Percentiles rank a stretch among this genome's conserved stretches.
Evolutionary conservation across 805 yeast species (phyloP).

Genomic region (Suhomyces sp.): DNA sequence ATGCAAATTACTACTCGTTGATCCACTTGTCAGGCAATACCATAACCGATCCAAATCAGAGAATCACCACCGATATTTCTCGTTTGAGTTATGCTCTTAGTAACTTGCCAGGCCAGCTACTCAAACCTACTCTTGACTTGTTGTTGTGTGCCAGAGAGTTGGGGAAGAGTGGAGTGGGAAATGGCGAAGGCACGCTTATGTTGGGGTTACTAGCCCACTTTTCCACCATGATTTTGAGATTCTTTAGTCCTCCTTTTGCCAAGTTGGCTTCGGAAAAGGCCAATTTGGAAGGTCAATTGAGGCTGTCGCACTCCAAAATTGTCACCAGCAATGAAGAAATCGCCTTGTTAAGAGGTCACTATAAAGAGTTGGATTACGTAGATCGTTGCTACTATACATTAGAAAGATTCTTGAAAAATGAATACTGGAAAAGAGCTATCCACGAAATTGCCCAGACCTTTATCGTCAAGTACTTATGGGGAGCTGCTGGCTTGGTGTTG

Average conservation of each 20-base stretch:
- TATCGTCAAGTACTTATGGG: constrained; percentile 90
- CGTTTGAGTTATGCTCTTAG: constrained; percentile 71
- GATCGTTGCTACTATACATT: constrained; percentile 80
- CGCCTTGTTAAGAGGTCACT: constrained; percentile 79
- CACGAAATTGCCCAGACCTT: constrained; percentile 87
- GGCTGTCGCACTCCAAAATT: constrained; percentile 78
- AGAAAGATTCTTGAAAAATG: constrained; percentile 72
- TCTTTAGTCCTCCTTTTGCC: constrained; percentile 89
- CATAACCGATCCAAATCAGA: constrained; percentile 75
- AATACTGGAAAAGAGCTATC: constrained; percentile 68
- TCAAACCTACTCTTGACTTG: constrained; percentile 81
- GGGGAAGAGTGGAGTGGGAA: constrained; percentile 59
- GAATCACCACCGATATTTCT: constrained; percentile 77
- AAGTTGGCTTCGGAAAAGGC: constrained; percentile 73
- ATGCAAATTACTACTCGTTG: constrained; percentile 71
- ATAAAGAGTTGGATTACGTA: constrained; percentile 69
- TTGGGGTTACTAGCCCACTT: constrained; percentile 78
- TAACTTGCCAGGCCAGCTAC: constrained; percentile 72
- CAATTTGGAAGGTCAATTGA: constrained; percentile 77
- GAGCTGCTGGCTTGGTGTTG: constrained; percentile 86
- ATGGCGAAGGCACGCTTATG: constrained; percentile 74
- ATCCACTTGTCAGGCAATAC: constrained; percentile 53
- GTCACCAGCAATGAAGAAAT: constrained; percentile 81
- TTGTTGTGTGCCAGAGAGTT: constrained; percentile 77
- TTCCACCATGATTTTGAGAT: constrained; percentile 68